phyloP scores from a whole-genome alignment of 495 filamentous ascomycete species.

The Bacidia gigantensis region DNA sequence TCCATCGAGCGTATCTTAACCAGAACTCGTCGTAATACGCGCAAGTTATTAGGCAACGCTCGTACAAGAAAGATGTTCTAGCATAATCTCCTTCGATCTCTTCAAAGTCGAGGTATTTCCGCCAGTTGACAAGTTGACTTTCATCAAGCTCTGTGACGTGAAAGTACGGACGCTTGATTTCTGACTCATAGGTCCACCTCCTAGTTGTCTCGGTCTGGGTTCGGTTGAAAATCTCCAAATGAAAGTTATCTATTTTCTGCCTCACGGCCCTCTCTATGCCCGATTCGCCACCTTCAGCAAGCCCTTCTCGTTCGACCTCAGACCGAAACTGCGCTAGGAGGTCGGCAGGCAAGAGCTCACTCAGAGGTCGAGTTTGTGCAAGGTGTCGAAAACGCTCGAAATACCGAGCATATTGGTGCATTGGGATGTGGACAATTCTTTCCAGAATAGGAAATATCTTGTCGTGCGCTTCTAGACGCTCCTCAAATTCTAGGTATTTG shows the following conservation, averaged over 20 bases:
- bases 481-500: slow-evolving; percentile 94
- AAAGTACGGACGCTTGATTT: slow-evolving; percentile 95
- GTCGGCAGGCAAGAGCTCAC: slow-evolving; percentile 58
- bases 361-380: slow-evolving; percentile 55
- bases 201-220: slow-evolving; percentile 85
- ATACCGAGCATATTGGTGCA: slow-evolving; percentile 94
- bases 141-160: slow-evolving; percentile 88
- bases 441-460: slow-evolving; percentile 75
- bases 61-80: slow-evolving; percentile 73
- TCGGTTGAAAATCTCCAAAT: slow-evolving; percentile 65
- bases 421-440: slow-evolving; percentile 81
- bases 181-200: slow-evolving; percentile 87
- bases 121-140: slow-evolving; percentile 78
- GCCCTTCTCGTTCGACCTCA: slow-evolving; percentile 50
- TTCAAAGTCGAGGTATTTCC: slow-evolving; percentile 94
- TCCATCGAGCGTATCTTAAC: slow-evolving; percentile 95
- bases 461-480: slow-evolving; percentile 72
- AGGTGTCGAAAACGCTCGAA: slow-evolving; percentile 81
- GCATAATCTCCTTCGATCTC: slow-evolving; percentile 68
- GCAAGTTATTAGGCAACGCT: slow-evolving; percentile 82
- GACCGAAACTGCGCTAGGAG: slow-evolving; percentile 52
- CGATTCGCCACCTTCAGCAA: slow-evolving; percentile 42
- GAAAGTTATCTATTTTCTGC: slow-evolving; percentile 61
- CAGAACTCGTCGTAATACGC: slow-evolving; percentile 97
- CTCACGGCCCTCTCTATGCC: slow-evolving; percentile 79